Percentiles rank a stretch among this genome's conserved stretches.
These are phyloP conservation scores for Penicillium sp. DNA, from an alignment of 2,329 filamentous ascomycete species.

Conservation along the genomic window DNA sequence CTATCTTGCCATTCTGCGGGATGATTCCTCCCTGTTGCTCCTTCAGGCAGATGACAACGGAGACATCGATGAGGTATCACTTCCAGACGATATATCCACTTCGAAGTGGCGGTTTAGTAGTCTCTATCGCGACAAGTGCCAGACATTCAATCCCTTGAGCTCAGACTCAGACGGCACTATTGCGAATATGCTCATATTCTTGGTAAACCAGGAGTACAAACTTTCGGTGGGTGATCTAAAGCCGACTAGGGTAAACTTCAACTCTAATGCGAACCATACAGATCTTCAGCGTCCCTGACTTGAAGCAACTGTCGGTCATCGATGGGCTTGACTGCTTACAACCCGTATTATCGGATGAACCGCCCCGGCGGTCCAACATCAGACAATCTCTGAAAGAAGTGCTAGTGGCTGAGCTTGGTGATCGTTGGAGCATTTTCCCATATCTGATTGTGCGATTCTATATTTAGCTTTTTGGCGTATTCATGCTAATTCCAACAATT, in stretches of 20 bases:
- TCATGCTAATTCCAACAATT: not conserved
- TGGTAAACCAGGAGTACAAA: conserved; percentile 71
- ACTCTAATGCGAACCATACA: conserved; percentile 35
- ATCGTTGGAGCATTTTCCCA: conserved; percentile 65
- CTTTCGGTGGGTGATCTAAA: conserved; percentile 64
- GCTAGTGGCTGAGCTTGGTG: conserved; percentile 79
- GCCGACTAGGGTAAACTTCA: not conserved
- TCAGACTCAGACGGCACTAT: conserved; percentile 19
- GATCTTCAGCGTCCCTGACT: conserved; percentile 73
- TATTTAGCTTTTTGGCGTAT: not conserved
- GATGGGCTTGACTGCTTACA: conserved; percentile 77
- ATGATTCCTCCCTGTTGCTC: conserved; percentile 77
- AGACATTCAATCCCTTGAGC: conserved; percentile 50
- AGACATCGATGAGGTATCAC: conserved; percentile 79
- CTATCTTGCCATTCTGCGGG: conserved; percentile 76
- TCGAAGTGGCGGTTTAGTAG: conserved; percentile 81
- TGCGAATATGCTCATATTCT: conserved; percentile 66
- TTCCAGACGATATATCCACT: conserved; percentile 56
- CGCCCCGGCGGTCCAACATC: conserved; percentile 65
- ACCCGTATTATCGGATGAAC: conserved; percentile 69
- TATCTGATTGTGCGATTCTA: conserved; percentile 71
- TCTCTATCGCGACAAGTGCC: conserved; percentile 67
- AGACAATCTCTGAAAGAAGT: conserved; percentile 76
- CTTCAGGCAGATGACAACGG: conserved; percentile 75
- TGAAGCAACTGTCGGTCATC: conserved; percentile 70